Evolutionary conservation across 139 green algal species (phyloP).

Genomic region (Volvox africanus): DNA sequence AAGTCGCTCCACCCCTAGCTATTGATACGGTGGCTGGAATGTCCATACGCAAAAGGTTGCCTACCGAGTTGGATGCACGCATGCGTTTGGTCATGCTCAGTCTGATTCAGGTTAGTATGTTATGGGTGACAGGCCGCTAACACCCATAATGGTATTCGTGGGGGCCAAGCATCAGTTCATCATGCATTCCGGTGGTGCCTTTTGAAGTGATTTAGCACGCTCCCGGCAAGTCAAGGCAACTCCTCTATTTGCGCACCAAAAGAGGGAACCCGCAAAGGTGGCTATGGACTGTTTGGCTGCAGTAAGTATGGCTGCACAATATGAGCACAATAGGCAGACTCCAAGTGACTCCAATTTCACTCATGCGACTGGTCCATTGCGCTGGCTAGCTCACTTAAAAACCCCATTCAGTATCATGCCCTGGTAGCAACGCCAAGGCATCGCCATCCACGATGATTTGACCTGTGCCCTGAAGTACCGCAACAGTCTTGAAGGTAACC

Average conservation of each 20-base stretch:
- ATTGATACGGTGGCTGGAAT: not conserved
- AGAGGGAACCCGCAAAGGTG: not conserved
- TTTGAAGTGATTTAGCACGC: not conserved
- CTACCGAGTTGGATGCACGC: too few relatives aligned
- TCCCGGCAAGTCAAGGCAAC: not conserved
- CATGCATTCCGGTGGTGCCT: not conserved
- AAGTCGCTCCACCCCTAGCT: too few relatives aligned
- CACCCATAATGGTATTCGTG: not conserved
- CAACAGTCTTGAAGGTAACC: conserved; percentile 42
- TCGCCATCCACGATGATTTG: conserved; percentile 42
- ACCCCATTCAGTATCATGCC: not conserved
- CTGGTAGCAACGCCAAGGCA: conserved; percentile 47
- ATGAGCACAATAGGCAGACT: not conserved
- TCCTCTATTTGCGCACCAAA: too few relatives aligned
- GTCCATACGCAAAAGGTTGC: not conserved
- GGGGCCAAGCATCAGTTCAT: not conserved
- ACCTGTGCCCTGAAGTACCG: not conserved
- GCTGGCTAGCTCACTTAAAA: not conserved
- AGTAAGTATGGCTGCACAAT: not conserved
- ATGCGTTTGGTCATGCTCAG: not conserved
- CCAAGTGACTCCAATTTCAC: not conserved
- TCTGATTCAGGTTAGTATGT: not conserved
- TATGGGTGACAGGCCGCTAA: not conserved
- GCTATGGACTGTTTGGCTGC: too few relatives aligned
- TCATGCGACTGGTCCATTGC: not conserved